Evolutionary conservation across 108 stramenopile genomes (phyloP).

Genomic region (Fistulifera solaris): DNA sequence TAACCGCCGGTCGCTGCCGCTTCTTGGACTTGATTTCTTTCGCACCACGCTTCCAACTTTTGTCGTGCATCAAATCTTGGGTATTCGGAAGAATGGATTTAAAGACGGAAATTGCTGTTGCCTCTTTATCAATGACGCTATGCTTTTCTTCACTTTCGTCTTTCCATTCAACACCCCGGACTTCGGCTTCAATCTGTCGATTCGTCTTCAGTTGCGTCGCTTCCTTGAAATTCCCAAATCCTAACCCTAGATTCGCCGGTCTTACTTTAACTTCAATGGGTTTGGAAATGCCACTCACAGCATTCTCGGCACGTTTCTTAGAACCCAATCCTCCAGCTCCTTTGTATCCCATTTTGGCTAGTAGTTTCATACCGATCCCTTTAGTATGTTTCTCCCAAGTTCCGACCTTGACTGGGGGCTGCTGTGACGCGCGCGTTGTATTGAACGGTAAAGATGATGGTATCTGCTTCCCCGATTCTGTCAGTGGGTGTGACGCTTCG

Average conservation of each 20-base stretch:
- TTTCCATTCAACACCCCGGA: conserved; percentile 46
- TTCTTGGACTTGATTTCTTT: conserved; percentile 14
- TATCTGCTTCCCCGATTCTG: no score
- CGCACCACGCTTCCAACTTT: conserved; percentile 29
- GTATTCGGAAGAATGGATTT: conserved; percentile 55
- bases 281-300: conserved; percentile 63
- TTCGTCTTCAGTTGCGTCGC: conserved; percentile 61
- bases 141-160: conserved; percentile 11
- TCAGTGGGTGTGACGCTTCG: no score
- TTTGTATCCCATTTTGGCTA: conserved; percentile 86
- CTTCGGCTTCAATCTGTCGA: conserved; percentile 70
- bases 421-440: no score
- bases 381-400: conserved; percentile 95
- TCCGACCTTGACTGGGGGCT: conserved; percentile 31
- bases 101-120: conserved; percentile 2
- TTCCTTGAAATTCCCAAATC: conserved; percentile 84
- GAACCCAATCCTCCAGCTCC: conserved; percentile 81
- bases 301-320: conserved; percentile 22
- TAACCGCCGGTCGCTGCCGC: conserved; percentile 24
- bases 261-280: conserved; percentile 91
- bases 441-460: no score
- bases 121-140: conserved; percentile 8
- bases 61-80: conserved; percentile 36
- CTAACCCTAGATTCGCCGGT: conserved; percentile 76
- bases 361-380: conserved; percentile 87